These are phyloP conservation scores for Xylaria sp. DNA, from an alignment of 2,329 filamentous ascomycete species.

Conservation along the genomic window DNA sequence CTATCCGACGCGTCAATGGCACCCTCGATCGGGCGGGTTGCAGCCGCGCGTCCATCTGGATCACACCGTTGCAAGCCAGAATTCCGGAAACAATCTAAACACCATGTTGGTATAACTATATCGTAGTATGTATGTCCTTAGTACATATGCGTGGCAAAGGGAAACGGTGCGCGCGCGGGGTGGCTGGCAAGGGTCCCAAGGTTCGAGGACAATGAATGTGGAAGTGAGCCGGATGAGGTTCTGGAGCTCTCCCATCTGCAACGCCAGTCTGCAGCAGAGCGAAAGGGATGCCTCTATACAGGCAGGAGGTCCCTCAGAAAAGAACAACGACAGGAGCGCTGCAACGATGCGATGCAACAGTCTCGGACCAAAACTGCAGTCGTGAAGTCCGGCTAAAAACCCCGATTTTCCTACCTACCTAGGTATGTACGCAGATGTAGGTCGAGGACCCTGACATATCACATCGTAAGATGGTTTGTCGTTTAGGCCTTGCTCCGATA, in stretches of 20 bases:
- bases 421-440: too few species aligned
- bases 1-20: conserved; percentile 11
- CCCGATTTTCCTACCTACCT: too few species aligned
- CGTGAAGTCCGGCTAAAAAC: conserved; percentile 21
- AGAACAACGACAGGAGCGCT: conserved; percentile 12
- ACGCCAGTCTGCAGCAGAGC: conserved; percentile 7
- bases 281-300: conserved; percentile 9
- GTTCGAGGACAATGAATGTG: too few species aligned
- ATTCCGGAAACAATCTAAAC: conserved; percentile 14
- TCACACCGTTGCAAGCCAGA: conserved; percentile 18
- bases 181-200: not conserved
- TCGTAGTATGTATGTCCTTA: too few species aligned
- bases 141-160: conserved; percentile 1
- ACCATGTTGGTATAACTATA: conserved; percentile 2
- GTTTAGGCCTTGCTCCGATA: too few species aligned
- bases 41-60: conserved; percentile 13
- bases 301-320: not conserved
- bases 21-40: conserved; percentile 25
- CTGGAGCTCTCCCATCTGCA: not conserved
- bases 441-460: conserved; percentile 10
- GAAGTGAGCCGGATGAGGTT: conserved; percentile 2
- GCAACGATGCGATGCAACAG: conserved; percentile 18
- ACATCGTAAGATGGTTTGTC: not conserved
- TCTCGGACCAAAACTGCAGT: conserved; percentile 16
- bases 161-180: conserved; percentile 5